A percentile compares a stretch with the other conserved stretches of the same genome.
These are phyloP conservation scores for Backusella tuberculispora DNA, from an alignment of 192 early-diverging fungal species.

Conservation along the genomic window DNA sequence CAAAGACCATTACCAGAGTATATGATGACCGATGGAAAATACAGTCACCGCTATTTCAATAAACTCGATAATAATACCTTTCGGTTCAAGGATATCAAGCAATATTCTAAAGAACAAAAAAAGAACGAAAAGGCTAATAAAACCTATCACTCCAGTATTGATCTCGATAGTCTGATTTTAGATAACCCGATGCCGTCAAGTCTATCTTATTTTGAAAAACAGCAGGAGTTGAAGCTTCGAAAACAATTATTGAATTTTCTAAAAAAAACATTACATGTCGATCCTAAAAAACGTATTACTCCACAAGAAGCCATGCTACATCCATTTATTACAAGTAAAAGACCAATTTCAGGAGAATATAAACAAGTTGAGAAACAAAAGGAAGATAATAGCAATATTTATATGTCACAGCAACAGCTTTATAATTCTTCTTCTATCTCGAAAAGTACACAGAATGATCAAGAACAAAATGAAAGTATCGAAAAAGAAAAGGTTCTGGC, in stretches of 20 bases:
- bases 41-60: constrained; percentile 83
- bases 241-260: constrained; percentile 69
- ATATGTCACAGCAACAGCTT: not conserved
- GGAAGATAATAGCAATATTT: not conserved
- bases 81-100: not conserved
- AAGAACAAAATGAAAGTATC: not conserved
- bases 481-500: not conserved
- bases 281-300: constrained; percentile 80
- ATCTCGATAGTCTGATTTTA: constrained; percentile 19
- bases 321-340: constrained; percentile 70
- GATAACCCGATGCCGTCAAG: not conserved
- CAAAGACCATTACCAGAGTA: constrained; percentile 67
- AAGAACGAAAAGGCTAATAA: constrained; percentile 4
- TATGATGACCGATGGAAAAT: constrained; percentile 92
- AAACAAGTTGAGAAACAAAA: not conserved
- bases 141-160: not conserved
- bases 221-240: not conserved
- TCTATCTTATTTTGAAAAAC: not conserved
- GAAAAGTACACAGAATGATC: not conserved
- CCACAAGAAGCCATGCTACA: constrained; percentile 79
- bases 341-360: not conserved
- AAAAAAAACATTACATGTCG: constrained; percentile 66
- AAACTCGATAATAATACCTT: constrained; percentile 52
- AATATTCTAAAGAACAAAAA: constrained; percentile 26
- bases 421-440: not conserved